A percentile compares a stretch with the other conserved stretches of the same genome.
These are phyloP conservation scores for Cryptosporidium ubiquitum DNA, from an alignment of 169 alveolate genomes.

Conservation along the genomic window DNA sequence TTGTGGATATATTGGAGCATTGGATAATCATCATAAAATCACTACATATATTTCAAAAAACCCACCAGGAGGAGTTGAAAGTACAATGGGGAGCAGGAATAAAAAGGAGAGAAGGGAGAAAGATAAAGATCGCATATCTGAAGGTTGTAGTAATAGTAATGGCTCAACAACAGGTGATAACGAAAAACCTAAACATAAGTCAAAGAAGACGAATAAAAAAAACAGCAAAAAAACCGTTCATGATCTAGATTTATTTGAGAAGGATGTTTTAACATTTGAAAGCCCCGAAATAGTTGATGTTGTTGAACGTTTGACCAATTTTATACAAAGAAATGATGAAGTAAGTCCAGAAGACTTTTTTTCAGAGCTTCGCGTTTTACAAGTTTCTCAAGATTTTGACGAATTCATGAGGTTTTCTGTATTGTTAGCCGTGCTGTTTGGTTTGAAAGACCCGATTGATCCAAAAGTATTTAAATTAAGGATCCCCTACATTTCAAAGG, in stretches of 20 bases:
- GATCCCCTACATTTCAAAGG: conserved; percentile 78
- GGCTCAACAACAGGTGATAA: neutral
- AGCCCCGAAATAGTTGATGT: conserved; percentile 86
- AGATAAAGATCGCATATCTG: conserved; percentile 29
- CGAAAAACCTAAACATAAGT: conserved; percentile 17
- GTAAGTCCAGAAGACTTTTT: conserved; percentile 83
- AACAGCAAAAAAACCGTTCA: conserved; percentile 23
- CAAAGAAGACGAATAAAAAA: conserved; percentile 36
- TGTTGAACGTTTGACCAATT: conserved; percentile 82
- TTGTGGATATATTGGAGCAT: conserved; percentile 94
- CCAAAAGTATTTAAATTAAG: conserved; percentile 78
- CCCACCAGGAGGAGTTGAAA: conserved; percentile 89
- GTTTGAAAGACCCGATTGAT: conserved; percentile 41
- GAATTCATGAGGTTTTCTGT: conserved; percentile 83
- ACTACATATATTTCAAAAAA: conserved; percentile 94
- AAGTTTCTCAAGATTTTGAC: conserved; percentile 91
- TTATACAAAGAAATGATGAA: conserved; percentile 76
- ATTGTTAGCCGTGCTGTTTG: conserved; percentile 77
- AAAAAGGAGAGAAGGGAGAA: conserved; percentile 29
- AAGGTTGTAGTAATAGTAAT: neutral
- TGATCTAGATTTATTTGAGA: conserved; percentile 37
- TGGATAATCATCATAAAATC: conserved; percentile 95
- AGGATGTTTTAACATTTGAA: conserved; percentile 80
- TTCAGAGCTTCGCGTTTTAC: conserved; percentile 89
- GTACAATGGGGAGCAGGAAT: conserved; percentile 79